Percentiles rank a stretch among this genome's conserved stretches.
phyloP scores from a whole-genome alignment of 2,329 filamentous ascomycete species.

The Cercospora zeina region DNA sequence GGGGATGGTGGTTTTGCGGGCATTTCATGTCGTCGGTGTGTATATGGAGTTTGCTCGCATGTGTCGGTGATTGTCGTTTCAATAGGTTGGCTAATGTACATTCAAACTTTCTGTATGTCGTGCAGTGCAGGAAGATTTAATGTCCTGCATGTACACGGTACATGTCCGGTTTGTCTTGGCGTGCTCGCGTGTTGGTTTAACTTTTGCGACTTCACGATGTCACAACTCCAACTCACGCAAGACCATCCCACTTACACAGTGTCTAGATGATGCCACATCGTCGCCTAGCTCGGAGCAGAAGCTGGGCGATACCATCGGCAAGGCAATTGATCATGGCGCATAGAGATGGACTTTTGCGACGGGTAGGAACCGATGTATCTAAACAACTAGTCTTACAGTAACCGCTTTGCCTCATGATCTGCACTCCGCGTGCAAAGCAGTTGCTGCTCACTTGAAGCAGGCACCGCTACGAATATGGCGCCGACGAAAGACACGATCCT shows the following conservation, averaged over 20 bases:
- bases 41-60: too few relatives aligned
- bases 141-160: too few relatives aligned
- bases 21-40: too few relatives aligned
- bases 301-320: background rate
- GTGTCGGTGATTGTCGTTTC: too few relatives aligned
- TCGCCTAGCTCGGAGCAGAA: background rate
- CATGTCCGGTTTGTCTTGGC: background rate
- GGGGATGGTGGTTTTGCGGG: too few relatives aligned
- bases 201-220: background rate
- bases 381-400: background rate
- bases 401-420: constrained; percentile 4
- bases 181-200: background rate
- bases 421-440: background rate
- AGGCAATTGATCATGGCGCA: background rate
- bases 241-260: background rate
- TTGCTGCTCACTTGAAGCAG: background rate
- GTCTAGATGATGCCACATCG: background rate
- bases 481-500: constrained; percentile 38
- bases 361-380: constrained; percentile 1
- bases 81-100: too few relatives aligned
- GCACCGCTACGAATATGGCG: constrained; percentile 12
- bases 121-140: too few relatives aligned
- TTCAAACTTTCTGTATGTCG: too few relatives aligned
- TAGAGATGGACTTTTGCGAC: background rate
- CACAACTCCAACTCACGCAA: background rate